A percentile compares a stretch with the other conserved stretches of the same genome.
Conservation (phyloP, 2,329 filamentous ascomycete genomes). For the Penicillium sp. region DNA sequence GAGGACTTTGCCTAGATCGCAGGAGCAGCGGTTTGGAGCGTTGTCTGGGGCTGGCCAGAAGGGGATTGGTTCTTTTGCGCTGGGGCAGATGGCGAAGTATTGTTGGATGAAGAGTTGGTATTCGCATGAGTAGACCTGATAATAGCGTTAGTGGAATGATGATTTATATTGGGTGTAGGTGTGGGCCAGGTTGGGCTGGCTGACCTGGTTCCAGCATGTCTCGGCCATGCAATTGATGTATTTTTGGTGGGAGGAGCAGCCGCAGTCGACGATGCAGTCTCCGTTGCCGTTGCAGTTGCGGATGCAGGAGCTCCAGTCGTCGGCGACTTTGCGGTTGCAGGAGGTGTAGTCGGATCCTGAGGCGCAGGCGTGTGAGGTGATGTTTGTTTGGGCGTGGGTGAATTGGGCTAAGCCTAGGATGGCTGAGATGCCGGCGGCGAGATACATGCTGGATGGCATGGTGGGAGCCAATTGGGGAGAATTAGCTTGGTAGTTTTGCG, state of each 20-base stretch:
- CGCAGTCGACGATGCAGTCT: slow-evolving; percentile 27
- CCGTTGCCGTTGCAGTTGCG: slow-evolving; percentile 23
- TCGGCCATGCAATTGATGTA: slow-evolving; percentile 45
- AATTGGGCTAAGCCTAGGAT: slow-evolving; percentile 18
- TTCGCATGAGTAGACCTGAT: slow-evolving; percentile 46
- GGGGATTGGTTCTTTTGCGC: slow-evolving; percentile 37
- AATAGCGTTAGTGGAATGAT: too few relatives aligned
- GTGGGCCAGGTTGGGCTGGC: too few relatives aligned
- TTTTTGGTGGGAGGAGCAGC: slow-evolving; percentile 27
- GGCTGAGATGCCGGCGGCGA: slow-evolving; percentile 16
- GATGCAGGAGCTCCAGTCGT: slow-evolving; percentile 25
- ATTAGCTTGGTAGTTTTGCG: too few relatives aligned
- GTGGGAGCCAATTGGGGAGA: too few relatives aligned
- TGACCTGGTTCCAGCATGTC: slow-evolving; percentile 46
- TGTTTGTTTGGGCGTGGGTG: slow-evolving; percentile 27
- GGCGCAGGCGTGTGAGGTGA: slow-evolving; percentile 26
- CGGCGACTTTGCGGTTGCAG: slow-evolving; percentile 26
- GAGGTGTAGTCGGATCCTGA: slow-evolving; percentile 20
- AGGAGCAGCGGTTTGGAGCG: slow-evolving; percentile 42
- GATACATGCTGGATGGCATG: slow-evolving; percentile 21
- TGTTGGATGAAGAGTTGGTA: slow-evolving; percentile 44
- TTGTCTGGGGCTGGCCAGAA: slow-evolving; percentile 44
- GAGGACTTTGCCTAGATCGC: slow-evolving; percentile 39
- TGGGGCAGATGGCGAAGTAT: slow-evolving; percentile 39
- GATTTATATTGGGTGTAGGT: too few relatives aligned